Evolutionary conservation across 495 filamentous ascomycete genomes (phyloP), one percentile per base, ranked within the genome.

Genomic region (Podospora pseudopauciseta): DNA sequence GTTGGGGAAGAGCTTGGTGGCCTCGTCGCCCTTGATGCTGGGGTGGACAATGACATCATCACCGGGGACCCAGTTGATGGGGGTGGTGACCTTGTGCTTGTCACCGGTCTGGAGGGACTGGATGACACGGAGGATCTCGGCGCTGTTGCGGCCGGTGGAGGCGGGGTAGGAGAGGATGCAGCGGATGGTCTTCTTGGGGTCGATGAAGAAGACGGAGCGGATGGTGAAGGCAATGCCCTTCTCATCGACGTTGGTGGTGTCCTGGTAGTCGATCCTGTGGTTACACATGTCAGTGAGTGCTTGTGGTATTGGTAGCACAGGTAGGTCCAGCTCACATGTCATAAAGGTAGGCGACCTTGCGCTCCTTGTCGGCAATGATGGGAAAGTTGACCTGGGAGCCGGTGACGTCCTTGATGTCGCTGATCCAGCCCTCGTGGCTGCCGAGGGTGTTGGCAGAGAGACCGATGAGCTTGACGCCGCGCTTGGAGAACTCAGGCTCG

Each of bases 181-280:
- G 74, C 95, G 93, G 81, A 98, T 97, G 68, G 89, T 93, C 89
- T 98, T 97, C 86, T 90, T 96, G 66, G 95, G 96, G 85, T 98
- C 95, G 80, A 99, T 96, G 84, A 98, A 85, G 87, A 98, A 99
- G 81, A 98, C 96, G 71, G 92, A 96, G 77, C 95, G 94, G 85
- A 99, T 97, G 78, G 95, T 98, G 83, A 98, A 97, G 66, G 95
- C 93, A 74, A 97, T 93, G 70, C 93, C 95, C 89, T 98, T 98
- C 75, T 87, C 83, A 79, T 96, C 93, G 65, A 97, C 94, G 84
- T 97, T 98, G 81, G 85, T 87, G 68, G 83, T 85, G 76, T 87
- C 85, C 78, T 87, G 85, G 81, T 85, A 81, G 81, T 99, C 95
- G 71, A 99, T 85, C 90, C 90, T 92, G 66, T 16, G 44, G 34